Evolutionary conservation across 768 basidiomycete species (phyloP).

Genomic region (Boletus rubescentipes): DNA sequence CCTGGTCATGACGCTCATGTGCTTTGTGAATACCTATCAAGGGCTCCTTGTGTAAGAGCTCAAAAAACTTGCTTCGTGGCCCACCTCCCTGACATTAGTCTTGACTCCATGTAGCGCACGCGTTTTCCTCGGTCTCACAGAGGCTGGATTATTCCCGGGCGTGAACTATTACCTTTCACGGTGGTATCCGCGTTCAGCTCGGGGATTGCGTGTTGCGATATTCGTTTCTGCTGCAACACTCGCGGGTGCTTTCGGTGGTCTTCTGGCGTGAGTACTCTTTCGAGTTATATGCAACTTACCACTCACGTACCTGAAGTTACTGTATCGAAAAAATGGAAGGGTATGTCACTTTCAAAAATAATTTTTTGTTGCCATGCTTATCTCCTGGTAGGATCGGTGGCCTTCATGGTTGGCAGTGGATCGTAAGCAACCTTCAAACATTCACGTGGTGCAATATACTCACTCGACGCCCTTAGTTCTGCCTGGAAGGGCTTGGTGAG

Average conservation of each 20-base stretch:
- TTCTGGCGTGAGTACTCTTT: conserved; percentile 39
- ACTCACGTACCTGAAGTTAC: conserved; percentile 27
- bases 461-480: conserved; percentile 21
- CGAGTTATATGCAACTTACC: not conserved
- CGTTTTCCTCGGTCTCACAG: conserved; percentile 47
- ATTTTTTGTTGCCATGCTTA: not conserved
- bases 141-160: conserved; percentile 45
- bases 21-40: conserved; percentile 33
- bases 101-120: conserved; percentile 30
- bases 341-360: conserved; percentile 23
- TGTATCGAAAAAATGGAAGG: conserved; percentile 35
- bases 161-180: conserved; percentile 47
- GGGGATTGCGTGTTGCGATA: conserved; percentile 55
- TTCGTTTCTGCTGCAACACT: conserved; percentile 66
- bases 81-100: not conserved
- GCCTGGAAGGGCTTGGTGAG: conserved; percentile 27
- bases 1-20: conserved; percentile 39
- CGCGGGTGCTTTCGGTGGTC: conserved; percentile 51
- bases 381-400: conserved; percentile 19
- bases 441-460: conserved; percentile 1
- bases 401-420: conserved; percentile 38
- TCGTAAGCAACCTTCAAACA: conserved; percentile 20
- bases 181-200: conserved; percentile 60
- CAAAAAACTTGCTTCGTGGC: not conserved
- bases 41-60: conserved; percentile 31